phyloP scores from a whole-genome alignment of 2,329 filamentous ascomycete species.

The Rutstroemia sp. region DNA sequence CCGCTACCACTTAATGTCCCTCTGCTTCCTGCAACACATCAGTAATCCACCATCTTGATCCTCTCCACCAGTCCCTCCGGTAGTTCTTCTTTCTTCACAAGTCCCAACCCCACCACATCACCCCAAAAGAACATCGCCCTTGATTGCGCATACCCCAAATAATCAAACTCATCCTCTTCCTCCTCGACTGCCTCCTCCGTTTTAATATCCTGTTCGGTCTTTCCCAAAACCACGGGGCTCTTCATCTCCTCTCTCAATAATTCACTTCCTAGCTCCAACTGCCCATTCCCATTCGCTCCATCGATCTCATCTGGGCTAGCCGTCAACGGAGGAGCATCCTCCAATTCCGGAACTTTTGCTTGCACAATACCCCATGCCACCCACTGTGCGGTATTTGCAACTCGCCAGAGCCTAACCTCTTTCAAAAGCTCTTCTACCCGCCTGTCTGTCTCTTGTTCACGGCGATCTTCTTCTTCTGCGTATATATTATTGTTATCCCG shows the following conservation, averaged over 20 bases:
- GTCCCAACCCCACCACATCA: conserved; percentile 70
- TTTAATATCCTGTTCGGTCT: conserved; percentile 7
- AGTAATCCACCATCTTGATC: conserved; percentile 66
- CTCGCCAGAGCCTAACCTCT: conserved; percentile 78
- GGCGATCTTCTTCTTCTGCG: conserved; percentile 50
- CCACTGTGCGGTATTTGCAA: conserved; percentile 85
- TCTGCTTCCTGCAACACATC: background rate
- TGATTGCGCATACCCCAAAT: conserved; percentile 84
- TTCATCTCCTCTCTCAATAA: conserved; percentile 5
- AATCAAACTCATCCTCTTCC: conserved; percentile 76
- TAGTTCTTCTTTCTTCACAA: conserved; percentile 69
- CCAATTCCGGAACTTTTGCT: conserved; percentile 71
- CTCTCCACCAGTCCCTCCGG: conserved; percentile 56
- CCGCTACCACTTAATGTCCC: too few relatives aligned
- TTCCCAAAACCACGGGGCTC: background rate
- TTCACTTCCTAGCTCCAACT: background rate
- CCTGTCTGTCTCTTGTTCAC: conserved; percentile 57
- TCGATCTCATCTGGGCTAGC: conserved; percentile 1
- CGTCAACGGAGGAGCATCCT: conserved; percentile 7
- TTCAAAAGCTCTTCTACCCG: conserved; percentile 65
- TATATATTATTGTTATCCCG: conserved; percentile 21
- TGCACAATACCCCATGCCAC: conserved; percentile 95
- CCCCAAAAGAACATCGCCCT: conserved; percentile 92
- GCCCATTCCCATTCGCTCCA: background rate
- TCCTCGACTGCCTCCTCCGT: conserved; percentile 21